Evolutionary conservation across 2,329 filamentous ascomycete genomes (phyloP), one percentile per base, ranked within the genome.

Genomic region (Arthrocladium fulminans): DNA sequence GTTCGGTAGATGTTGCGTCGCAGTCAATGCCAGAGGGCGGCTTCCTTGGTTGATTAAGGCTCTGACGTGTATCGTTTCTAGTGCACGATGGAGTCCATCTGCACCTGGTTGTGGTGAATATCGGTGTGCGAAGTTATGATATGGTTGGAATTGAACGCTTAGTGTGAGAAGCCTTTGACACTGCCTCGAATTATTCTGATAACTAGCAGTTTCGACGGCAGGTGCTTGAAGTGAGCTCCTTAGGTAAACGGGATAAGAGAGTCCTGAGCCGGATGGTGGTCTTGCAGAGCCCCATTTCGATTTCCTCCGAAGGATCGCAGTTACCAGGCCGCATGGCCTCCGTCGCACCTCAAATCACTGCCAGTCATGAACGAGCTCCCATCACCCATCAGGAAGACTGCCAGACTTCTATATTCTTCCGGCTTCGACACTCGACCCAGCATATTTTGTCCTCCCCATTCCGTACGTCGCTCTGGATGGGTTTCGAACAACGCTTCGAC

Each of bases 321-420:
- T 48, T 35, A 55, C 51, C 53, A 55, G n/a, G 51, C 51, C 13
- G 53, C 50, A 24, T 55, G 52, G 13, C 51, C 53, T 22, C 51
- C 53, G 22, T 55, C 53, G 41, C 52, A 75, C 55, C 70, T 66
- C 52, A 77, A 54, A 62, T 77, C 72, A 38, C 67, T 66, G 6
- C 73, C 74, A 9, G 74, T 77, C 73, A 77, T 76, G 61, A 76
- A 78, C 50, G 65, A 70, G 57, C 71, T 75, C 7, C 69, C 70
- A 52, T 73, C 69, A 48, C 68, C 70, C 27, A 73, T 57, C 51
- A 73, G 58, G 54, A 72, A 73, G 27, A 73, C 65, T 0, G 32
- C 32, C 6, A 35, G 6, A 7, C n/a, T 15, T 35, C n/a, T 7
- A 15, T n/a, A 35, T 5, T 35, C 32, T 9, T 7, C 17, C 6